Conservation (phyloP, 768 basidiomycete species). For the Myochromella boudieri region DNA sequence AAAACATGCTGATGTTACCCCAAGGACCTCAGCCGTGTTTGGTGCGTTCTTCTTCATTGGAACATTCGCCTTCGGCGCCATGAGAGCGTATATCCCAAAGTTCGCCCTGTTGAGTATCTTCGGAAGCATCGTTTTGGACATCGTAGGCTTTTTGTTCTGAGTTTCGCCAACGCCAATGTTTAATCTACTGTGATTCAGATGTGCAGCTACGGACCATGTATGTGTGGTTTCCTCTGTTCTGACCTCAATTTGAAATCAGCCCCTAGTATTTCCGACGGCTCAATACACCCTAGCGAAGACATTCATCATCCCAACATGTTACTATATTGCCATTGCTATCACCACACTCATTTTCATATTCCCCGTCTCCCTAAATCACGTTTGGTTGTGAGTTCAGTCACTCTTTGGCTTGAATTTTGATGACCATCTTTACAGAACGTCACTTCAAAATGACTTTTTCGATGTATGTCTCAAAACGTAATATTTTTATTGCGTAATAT, state of each 20-base stretch:
- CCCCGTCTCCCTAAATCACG: slow-evolving; percentile 42
- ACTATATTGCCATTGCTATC: slow-evolving; percentile 42
- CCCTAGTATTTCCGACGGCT: slow-evolving; percentile 35
- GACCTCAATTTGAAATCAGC: background rate
- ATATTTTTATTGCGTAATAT: background rate
- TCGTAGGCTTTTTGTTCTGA: slow-evolving; percentile 21
- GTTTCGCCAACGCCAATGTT: no score
- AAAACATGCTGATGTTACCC: slow-evolving; percentile 20
- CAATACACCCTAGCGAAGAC: slow-evolving; percentile 40
- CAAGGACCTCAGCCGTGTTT: slow-evolving; percentile 41
- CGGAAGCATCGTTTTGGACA: slow-evolving; percentile 43
- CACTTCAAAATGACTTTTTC: slow-evolving; percentile 27
- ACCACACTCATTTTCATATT: slow-evolving; percentile 38
- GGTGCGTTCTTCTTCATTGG: slow-evolving; percentile 45
- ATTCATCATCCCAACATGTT: slow-evolving; percentile 38
- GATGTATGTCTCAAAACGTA: slow-evolving; percentile 20
- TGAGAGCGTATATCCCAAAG: slow-evolving; percentile 40
- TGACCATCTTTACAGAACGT: slow-evolving; percentile 20
- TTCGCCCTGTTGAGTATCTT: slow-evolving; percentile 41
- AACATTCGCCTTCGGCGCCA: slow-evolving; percentile 35
- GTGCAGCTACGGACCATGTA: slow-evolving; percentile 37
- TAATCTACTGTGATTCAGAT: no score
- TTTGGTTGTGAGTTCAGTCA: slow-evolving; percentile 32
- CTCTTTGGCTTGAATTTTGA: background rate
- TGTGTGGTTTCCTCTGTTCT: slow-evolving; percentile 3